These are phyloP conservation scores for Metahyphopichia silvanorum DNA, from an alignment of 805 yeast genomes.

Conservation along the genomic window DNA sequence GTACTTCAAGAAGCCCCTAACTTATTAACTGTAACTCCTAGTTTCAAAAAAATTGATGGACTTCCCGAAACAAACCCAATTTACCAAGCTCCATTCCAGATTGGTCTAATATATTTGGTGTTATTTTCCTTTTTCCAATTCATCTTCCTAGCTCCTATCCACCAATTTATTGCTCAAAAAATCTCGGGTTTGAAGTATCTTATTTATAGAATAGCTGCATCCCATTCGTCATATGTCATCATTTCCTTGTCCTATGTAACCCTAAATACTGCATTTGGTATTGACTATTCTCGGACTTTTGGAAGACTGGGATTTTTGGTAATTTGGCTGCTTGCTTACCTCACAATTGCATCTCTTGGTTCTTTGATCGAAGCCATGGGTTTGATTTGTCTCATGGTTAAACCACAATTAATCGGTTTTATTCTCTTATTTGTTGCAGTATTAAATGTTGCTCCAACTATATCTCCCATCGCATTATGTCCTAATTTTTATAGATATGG, in stretches of 20 bases:
- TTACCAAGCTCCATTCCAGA: slow-evolving; percentile 28
- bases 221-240: slow-evolving; percentile 26
- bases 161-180: slow-evolving; percentile 22
- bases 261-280: slow-evolving; percentile 26
- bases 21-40: slow-evolving; percentile 21
- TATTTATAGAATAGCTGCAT: slow-evolving; percentile 17
- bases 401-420: slow-evolving; percentile 27
- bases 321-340: slow-evolving; percentile 26
- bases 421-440: slow-evolving; percentile 25
- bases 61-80: slow-evolving; percentile 21
- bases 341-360: slow-evolving; percentile 30
- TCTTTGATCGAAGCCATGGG: slow-evolving; percentile 25
- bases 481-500: slow-evolving; percentile 28
- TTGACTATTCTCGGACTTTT: slow-evolving; percentile 16
- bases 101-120: slow-evolving; percentile 30
- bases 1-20: slow-evolving; percentile 15
- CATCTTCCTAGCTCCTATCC: slow-evolving; percentile 22
- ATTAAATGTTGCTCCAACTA: slow-evolving; percentile 26
- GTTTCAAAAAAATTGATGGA: slow-evolving; percentile 17
- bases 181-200: slow-evolving; percentile 24
- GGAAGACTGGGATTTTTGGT: slow-evolving; percentile 32
- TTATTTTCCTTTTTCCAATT: slow-evolving; percentile 34
- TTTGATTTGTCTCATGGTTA: slow-evolving; percentile 17
- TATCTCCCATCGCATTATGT: slow-evolving; percentile 24
- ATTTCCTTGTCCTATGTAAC: slow-evolving; percentile 25